Evolutionary conservation across 805 yeast genomes (phyloP), one percentile per base, ranked within the genome.

Genomic region (Nadsonia fulvescens): DNA sequence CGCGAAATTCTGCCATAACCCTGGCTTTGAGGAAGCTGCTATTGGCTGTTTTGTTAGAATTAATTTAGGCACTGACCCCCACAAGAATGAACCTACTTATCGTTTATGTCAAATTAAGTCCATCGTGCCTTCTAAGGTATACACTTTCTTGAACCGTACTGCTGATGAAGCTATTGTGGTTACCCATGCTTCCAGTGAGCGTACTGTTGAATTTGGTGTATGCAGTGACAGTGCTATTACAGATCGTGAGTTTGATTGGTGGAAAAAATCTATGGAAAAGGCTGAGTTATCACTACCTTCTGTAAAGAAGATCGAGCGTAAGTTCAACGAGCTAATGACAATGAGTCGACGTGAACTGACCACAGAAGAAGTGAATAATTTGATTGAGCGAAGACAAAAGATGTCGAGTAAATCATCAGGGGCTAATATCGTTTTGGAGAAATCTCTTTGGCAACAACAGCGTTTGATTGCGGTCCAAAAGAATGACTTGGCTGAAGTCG

Each of bases 71-170:
- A 43, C 56, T 21, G 74, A 72, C 40, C 61, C 61, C 30, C 61
- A 68, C 23, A 64, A 70, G 8, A 67, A 73, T 15, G 56, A 58
- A 40, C 63, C 73, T 7, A 64, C 66, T 28, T 86, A 89, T 51
- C 63, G 95, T 40, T 63, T 86, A 66, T 92, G 86, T 25, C 73
- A 67, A 43, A 69, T 89, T 22, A 75, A 71, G 37, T 73, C 66
- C 29, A 65, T 76, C 6, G 63, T 62, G 14, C 50, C 35, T 17
- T 23, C 36, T 23, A 60, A 54, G 34, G 66, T 70, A 10, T 70
- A 69, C 42, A 50, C 47, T 18, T 54, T 66, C 46, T 56, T 63
- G 29, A 55, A 53, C 32, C 54, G 63, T 24, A 55, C 53, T 15
- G 68, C 69, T 2, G 66, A 67, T 37, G 58, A 59, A 39, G 70